These are phyloP conservation scores for Helianthus annuus DNA, from an alignment of 129 eudicot species.

Conservation along the genomic window DNA sequence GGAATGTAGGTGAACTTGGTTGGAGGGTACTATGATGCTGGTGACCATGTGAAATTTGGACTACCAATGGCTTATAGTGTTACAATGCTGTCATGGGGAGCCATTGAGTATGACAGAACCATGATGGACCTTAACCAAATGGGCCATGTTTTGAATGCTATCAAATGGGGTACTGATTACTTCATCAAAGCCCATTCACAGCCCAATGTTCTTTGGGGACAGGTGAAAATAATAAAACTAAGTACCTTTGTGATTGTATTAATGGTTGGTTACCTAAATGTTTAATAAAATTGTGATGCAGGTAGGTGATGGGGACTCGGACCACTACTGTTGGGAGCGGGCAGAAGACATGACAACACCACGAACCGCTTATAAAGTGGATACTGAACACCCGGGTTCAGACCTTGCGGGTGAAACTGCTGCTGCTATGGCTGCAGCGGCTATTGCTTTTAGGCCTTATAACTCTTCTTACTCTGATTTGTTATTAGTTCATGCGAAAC, in stretches of 20 bases:
- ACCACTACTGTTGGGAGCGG: conserved; percentile 90
- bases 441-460: conserved; percentile 65
- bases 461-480: conserved; percentile 70
- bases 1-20: conserved; percentile 64
- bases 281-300: conserved; percentile 23
- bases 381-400: conserved; percentile 71
- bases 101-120: conserved; percentile 47
- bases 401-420: conserved; percentile 99
- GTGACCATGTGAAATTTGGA: conserved; percentile 88
- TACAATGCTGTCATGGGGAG: conserved; percentile 80
- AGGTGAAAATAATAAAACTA: conserved; percentile 35
- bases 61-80: conserved; percentile 74
- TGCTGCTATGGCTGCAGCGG: conserved; percentile 89
- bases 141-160: conserved; percentile 61
- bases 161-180: conserved; percentile 90
- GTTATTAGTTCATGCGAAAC: conserved; percentile 73
- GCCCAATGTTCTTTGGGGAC: conserved; percentile 80
- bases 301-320: conserved; percentile 93
- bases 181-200: conserved; percentile 78
- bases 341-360: conserved; percentile 92
- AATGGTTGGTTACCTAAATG: conserved; percentile 24
- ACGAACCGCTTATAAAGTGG: conserved; percentile 74
- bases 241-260: no score
- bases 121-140: conserved; percentile 45
- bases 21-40: conserved; percentile 89